Base-by-base conservation (phyloP, 176 grass and related monocot genomes). In the Echinochloa phyllopogon region DNA sequence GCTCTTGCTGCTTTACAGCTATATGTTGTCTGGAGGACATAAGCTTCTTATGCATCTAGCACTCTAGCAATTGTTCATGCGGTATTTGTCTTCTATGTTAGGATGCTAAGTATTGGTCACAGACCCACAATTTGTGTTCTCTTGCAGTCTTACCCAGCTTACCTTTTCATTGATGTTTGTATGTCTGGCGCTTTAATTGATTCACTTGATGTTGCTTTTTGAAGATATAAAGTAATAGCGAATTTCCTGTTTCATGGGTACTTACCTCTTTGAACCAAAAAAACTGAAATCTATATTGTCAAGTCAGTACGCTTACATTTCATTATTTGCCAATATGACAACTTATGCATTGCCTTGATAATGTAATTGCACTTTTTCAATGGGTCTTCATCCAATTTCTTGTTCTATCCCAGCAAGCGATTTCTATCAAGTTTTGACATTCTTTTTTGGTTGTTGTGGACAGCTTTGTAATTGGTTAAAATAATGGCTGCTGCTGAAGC, bases 401-500 rank as follows among this genome's bases (percentile, higher is more conserved):
- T 55, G n/a, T 81, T 83, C 5, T 37, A 2, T 57, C 44, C 24
- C 1, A 2, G 41, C 58, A 27, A 8, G 11, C 49, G 12, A 40
- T 15, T 51, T 37, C 14, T 42, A 14, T 65, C 3, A 6, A 75
- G 27, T 76, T 25, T 53, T 85, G 37, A 45, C 65, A 45, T 5
- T 68, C 12, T 72, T 69, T 76, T 72, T 63, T 10, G 69, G 77
- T 75, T 61, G 23, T 47, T 72, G 1, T 72, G 20, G 50, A 36
- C 65, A 80, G 38, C 80, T 71, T 75, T 75, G 41, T 86, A 29
- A 48, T 39, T n/a, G 10, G 61, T 78, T 76, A 68, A 56, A 87
- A 38, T 56, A 75, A 98, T 98, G 95, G 91, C 91, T 75, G 95
- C 91, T 91, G 93, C 93, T 85, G 95, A 98, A 95, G 93, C 89